Evolutionary conservation across 148 eudicot genomes (phyloP), one percentile per base, ranked within the genome.

Genomic region (Chenopodium album): DNA sequence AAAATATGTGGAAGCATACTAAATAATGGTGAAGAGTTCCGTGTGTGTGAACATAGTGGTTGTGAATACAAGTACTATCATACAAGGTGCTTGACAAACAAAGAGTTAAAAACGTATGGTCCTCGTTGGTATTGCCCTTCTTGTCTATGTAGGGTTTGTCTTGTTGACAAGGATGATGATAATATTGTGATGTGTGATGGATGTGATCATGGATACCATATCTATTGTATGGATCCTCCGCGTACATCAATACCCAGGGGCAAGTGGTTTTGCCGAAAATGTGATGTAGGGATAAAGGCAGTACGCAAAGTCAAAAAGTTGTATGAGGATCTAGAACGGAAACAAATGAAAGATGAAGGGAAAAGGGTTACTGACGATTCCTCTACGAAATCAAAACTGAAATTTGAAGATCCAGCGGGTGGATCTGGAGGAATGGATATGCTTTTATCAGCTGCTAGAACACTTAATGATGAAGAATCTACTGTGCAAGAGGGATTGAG

Each of bases 41-140:
- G 76, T 84, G 80, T 88, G 50, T 96, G 99, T 84, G 95, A 90
- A 73, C 99, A 96, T 85, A 69, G 84, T 29, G 86, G 80, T 50
- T 96, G 99, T 80, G 79, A 78, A 46, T 89, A 88, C 79, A 91
- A 89, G 84, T 90, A 86, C 80, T 96, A 91, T 87, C 99, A 96
- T 82, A 88, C 78, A 64, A 87, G 88, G 71, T 96, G 99, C 86
- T 82, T 96, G 79, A 91, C 94, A 28, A 82, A 78, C 60, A 91
- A 90, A 89, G 95, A 96, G 90, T 76, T 87, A 48, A 75, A 79
- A 48, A 78, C 86, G 3, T 89, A 86, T 79, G 92, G 98, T 48
- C 84, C 89, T 28, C 86, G 90, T 60, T 96, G 99, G 99, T 94
- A 93, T 84, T 92, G 99, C 89, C 98, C 99, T 68, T 92, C 97